Evolutionary conservation across 495 filamentous ascomycete species (phyloP), one percentile per base, ranked within the genome.

Genomic region (Annulohypoxylon maeteangense): DNA sequence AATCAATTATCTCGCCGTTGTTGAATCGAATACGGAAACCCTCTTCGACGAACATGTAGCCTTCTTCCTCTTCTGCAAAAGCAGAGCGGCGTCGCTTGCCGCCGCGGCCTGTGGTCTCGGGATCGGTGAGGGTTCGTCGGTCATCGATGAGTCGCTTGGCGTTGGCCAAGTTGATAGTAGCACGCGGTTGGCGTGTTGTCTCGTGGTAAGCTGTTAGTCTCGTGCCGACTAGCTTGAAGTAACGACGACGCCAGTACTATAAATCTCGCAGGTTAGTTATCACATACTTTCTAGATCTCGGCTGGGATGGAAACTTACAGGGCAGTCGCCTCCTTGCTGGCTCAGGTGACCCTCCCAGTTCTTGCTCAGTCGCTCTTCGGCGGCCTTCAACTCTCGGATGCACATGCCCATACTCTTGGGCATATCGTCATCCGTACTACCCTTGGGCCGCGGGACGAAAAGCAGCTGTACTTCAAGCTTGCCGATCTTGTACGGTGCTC

Each of bases 31-130:
- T 95, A 34, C 95, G 92, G 88, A 99, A 99, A 11, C 96, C 95
- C 77, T 98, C 96, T 80, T 99, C 95, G 22, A 99, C 95, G 73
- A 98, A 98, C 93, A 98, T 97, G 82, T 98, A 99, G 51, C 96
- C 95, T 74, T 99, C 95, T 79, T 98, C 96, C 74, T 98, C 96
- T 79, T 98, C 95, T 7, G 96, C 94, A 73, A 99, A 99, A 27
- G 92, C 95, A 57, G 93, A 96, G 76, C 95, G 94, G 36, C 95
- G 90, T 22, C 95, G 89, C 70, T 90, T 90, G 62, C 92, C 91
- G 67, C 85, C 86, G 75, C 90, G 91, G 23, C 89, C 90, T 45
- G 85, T 89, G 0, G 90, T 92, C 76, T 93, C 91, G 62, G 89
- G 92, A 68, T 97, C 89, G 5, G 88, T 91, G 36, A 99, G 87